Conservation (phyloP, 2,329 filamentous ascomycete genomes). For the Neopestalotiopsis rosae region DNA sequence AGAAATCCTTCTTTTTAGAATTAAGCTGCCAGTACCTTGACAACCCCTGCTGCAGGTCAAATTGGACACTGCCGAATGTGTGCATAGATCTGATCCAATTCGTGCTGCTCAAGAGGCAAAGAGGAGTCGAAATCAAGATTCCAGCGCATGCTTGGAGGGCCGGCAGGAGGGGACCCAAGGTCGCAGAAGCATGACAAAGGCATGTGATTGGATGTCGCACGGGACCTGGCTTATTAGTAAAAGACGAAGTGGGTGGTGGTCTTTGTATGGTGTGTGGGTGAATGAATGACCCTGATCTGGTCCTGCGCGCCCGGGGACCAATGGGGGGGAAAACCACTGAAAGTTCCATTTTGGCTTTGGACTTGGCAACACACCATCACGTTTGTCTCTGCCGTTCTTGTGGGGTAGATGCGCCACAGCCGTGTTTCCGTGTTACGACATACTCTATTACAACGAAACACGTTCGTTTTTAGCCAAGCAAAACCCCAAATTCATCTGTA, state of each 20-base stretch:
- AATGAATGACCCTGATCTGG: not conserved
- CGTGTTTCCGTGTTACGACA: not conserved
- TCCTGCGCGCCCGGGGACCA: not conserved
- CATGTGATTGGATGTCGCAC: slow-evolving; percentile 27
- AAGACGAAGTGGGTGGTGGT: not conserved
- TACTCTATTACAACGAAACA: no score
- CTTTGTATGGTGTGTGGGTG: not conserved
- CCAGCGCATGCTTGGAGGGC: not conserved
- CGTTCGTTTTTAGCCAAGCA: no score
- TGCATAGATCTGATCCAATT: not conserved
- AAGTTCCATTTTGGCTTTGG: not conserved
- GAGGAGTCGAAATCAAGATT: not conserved
- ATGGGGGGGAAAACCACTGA: slow-evolving; percentile 6
- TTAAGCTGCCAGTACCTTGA: not conserved
- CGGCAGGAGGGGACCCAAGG: not conserved
- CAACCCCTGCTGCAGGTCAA: not conserved
- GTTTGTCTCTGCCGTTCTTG: slow-evolving; percentile 1
- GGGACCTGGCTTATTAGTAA: slow-evolving; percentile 19
- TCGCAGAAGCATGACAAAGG: slow-evolving; percentile 24
- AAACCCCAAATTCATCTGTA: not conserved
- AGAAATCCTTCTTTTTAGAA: no score
- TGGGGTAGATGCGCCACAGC: slow-evolving; percentile 6
- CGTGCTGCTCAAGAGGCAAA: not conserved
- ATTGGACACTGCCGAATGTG: not conserved
- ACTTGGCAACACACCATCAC: slow-evolving; percentile 6